Evolutionary conservation across 2,329 filamentous ascomycete species (phyloP).

Genomic region (Aspergillus aculeatinus): DNA sequence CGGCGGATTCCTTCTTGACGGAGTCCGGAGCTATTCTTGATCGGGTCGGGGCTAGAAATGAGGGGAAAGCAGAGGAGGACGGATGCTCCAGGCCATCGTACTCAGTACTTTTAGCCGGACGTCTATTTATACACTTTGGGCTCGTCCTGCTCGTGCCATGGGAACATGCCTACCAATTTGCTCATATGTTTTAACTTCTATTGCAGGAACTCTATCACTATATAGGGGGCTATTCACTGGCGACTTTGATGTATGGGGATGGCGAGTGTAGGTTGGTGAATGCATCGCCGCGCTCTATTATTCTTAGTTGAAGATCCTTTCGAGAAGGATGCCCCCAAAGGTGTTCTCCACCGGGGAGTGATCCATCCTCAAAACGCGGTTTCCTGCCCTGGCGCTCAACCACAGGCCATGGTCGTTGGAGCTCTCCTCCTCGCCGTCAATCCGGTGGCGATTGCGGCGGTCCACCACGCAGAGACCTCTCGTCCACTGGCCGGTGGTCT

Average conservation of each 20-base stretch:
- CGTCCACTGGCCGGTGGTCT: slow-evolving; percentile 92
- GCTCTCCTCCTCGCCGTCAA: slow-evolving; percentile 54
- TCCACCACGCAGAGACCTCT: slow-evolving; percentile 87
- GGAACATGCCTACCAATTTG: background rate
- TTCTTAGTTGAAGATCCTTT: slow-evolving; percentile 56
- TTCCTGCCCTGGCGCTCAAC: slow-evolving; percentile 72
- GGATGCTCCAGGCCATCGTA: no score
- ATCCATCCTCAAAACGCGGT: slow-evolving; percentile 74
- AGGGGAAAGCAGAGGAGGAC: no score
- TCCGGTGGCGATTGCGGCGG: slow-evolving; percentile 54
- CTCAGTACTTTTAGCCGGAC: background rate
- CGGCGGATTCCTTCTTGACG: background rate
- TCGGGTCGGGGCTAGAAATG: background rate
- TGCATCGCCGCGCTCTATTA: background rate
- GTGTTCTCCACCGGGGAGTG: slow-evolving; percentile 64
- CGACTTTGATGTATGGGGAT: background rate
- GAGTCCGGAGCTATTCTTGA: background rate
- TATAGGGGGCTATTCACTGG: background rate
- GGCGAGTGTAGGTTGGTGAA: no score
- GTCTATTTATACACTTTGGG: background rate
- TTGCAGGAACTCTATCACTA: background rate
- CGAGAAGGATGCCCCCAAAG: slow-evolving; percentile 66
- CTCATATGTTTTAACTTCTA: background rate
- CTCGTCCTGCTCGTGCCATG: background rate
- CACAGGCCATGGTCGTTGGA: slow-evolving; percentile 73